Evolutionary conservation across 108 stramenopile genomes (phyloP).

Genomic region (Stephanodiscus minutulus): DNA sequence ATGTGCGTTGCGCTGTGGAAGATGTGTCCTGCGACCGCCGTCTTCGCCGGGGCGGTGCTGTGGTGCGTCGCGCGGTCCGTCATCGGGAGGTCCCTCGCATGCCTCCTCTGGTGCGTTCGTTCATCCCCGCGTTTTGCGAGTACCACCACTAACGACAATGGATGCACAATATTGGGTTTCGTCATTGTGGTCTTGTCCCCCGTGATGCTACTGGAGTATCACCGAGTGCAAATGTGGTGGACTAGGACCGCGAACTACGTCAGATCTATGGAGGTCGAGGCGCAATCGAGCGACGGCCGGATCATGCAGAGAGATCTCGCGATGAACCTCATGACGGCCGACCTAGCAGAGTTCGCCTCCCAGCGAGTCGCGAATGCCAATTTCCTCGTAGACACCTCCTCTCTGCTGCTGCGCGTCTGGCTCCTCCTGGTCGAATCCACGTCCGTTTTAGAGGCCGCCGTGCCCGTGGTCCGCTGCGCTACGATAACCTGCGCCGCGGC

Average conservation of each 20-base stretch:
- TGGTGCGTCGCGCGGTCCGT: conserved; percentile 5
- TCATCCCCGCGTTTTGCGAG: not conserved
- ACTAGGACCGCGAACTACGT: not conserved
- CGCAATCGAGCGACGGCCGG: not conserved
- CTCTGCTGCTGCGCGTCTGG: conserved; percentile 25
- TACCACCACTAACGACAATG: not conserved
- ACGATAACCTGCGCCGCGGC: conserved; percentile 30
- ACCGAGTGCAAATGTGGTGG: conserved; percentile 27
- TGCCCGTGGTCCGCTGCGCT: conserved; percentile 43
- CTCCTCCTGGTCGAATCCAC: conserved; percentile 33
- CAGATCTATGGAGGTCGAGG: not conserved
- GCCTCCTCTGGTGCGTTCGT: not conserved
- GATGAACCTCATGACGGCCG: conserved; percentile 23
- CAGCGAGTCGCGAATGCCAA: not conserved
- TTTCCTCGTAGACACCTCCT: conserved; percentile 11
- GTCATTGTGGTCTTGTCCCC: conserved; percentile 18
- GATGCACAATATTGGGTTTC: not conserved
- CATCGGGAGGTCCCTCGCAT: not conserved
- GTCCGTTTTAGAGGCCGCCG: conserved; percentile 30
- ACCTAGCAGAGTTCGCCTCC: not conserved
- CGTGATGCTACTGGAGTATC: conserved; percentile 31
- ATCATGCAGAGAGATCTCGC: conserved; percentile 2
- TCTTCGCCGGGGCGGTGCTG: not conserved
- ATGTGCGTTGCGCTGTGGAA: conserved; percentile 34
- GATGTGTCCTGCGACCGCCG: conserved; percentile 23